phyloP scores from a whole-genome alignment of 495 filamentous ascomycete species.

The Aspergillus campestris region DNA sequence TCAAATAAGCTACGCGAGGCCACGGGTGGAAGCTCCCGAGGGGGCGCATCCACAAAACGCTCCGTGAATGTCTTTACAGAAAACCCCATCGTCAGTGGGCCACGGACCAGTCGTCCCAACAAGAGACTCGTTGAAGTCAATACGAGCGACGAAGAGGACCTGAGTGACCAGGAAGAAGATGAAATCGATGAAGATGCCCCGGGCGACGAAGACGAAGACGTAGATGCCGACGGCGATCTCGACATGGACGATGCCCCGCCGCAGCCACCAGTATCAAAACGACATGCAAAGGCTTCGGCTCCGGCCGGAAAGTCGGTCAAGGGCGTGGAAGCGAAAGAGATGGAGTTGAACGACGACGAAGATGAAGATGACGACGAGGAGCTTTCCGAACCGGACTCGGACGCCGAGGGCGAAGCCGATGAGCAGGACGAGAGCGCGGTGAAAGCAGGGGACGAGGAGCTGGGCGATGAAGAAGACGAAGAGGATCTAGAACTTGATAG shows the following conservation, averaged over 20 bases:
- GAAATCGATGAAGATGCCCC: constrained; percentile 40
- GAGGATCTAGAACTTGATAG: constrained; percentile 57
- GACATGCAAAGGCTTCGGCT: constrained; percentile 20
- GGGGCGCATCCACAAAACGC: constrained; percentile 20
- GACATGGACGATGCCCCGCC: constrained; percentile 49
- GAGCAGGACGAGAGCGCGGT: constrained; percentile 40
- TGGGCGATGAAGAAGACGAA: constrained; percentile 49
- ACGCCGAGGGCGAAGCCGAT: constrained; percentile 44
- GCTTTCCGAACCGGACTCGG: constrained; percentile 38
- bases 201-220: constrained; percentile 47
- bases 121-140: constrained; percentile 63
- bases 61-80: constrained; percentile 42
- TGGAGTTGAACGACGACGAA: constrained; percentile 44
- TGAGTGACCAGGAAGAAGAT: constrained; percentile 44
- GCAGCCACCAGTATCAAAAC: constrained; percentile 28
- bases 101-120: constrained; percentile 53
- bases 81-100: constrained; percentile 53
- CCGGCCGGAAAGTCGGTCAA: constrained; percentile 33
- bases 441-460: constrained; percentile 37
- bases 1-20: constrained; percentile 75
- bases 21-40: constrained; percentile 35
- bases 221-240: constrained; percentile 46
- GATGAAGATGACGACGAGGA: constrained; percentile 50
- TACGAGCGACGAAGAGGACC: constrained; percentile 48
- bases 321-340: constrained; percentile 53